phyloP scores from a whole-genome alignment of 2,329 filamentous ascomycete genomes.

The Chaetomium globosum region DNA sequence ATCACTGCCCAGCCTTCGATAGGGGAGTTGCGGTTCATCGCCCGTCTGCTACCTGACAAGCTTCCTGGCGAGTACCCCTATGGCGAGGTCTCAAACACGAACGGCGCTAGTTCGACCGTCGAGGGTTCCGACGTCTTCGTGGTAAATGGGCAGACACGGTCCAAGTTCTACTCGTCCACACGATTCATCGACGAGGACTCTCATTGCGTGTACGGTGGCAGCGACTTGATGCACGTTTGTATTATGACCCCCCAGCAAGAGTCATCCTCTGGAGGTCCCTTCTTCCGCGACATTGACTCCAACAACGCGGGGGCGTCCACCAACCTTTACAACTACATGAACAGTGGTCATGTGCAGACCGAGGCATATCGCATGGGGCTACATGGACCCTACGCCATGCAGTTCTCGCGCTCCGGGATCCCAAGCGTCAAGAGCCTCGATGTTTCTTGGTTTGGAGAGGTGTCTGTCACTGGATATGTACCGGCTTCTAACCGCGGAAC shows the following conservation, averaged over 20 bases:
- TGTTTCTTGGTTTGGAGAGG: conserved; percentile 57
- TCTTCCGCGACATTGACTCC: conserved; percentile 66
- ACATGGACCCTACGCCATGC: conserved; percentile 66
- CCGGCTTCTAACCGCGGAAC: conserved; percentile 58
- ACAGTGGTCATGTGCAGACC: conserved; percentile 65
- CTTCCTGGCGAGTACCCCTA: conserved; percentile 58
- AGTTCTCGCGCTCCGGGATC: conserved; percentile 61
- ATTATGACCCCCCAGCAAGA: conserved; percentile 62
- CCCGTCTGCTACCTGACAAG: conserved; percentile 56
- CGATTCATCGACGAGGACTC: conserved; percentile 70
- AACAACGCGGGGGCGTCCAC: conserved; percentile 63
- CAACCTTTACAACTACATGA: conserved; percentile 69
- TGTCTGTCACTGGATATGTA: conserved; percentile 62
- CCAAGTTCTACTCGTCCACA: conserved; percentile 70
- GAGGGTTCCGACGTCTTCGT: conserved; percentile 64
- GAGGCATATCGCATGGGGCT: conserved; percentile 64
- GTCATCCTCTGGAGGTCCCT: conserved; percentile 66
- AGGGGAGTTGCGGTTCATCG: conserved; percentile 67
- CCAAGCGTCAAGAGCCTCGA: conserved; percentile 51
- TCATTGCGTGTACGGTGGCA: conserved; percentile 61
- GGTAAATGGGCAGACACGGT: conserved; percentile 64
- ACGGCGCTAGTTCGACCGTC: conserved; percentile 53
- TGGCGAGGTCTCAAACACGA: conserved; percentile 58
- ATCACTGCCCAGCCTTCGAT: conserved; percentile 59
- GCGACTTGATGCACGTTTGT: conserved; percentile 58